Base-by-base conservation (phyloP, 2,329 filamentous ascomycete species). In the Aspergillus pseudonomiae region DNA sequence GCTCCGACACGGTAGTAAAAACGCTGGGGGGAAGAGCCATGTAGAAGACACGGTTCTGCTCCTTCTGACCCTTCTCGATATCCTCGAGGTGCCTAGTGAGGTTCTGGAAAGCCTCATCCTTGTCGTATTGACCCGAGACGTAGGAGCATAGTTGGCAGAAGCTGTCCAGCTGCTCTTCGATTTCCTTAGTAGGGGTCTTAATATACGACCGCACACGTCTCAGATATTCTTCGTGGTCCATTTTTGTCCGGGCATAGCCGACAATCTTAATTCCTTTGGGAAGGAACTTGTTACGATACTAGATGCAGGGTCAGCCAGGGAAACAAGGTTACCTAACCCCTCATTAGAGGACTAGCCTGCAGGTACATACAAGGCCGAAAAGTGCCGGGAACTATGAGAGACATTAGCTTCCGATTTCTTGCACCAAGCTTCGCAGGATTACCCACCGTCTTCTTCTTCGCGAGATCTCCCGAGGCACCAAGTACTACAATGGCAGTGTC, bases 201-300 rank as follows among this genome's bases (percentile, higher is more conserved):
- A 99, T 99, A 84, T 97, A 96, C 65, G 93, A 97, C 83, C 91
- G 94, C 81, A 99, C 93, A 71, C 95, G 89, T 82, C 90, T 92
- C 77, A 98, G 86, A 84, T 92, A 98, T 81, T 99, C 95, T 68
- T 93, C 89, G 75, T 94, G 93, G 83, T 98, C 94, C 95, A 99
- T 99, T 86, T 97, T 97, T 73, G 95, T 99, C 78, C 95, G 90
- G 74, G 95, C 95, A 92, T 99, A 99, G 84, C 95, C 95, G 75
- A 99, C 89, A 78, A 99, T 97, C 81, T 89, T 92, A 82, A 97
- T 93, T 81, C 96, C 93, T 82, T 96, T 96, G 74, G 82, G 95
- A 58, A 99, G 91, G 85, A 98, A 99, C 82, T 97, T 94, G 85
- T 99, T 99, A 78, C 95, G 93, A 84, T 94, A 97, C 94, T 97